Evolutionary conservation across 768 basidiomycete genomes (phyloP).

Genomic region (Pleurotus eryngii): DNA sequence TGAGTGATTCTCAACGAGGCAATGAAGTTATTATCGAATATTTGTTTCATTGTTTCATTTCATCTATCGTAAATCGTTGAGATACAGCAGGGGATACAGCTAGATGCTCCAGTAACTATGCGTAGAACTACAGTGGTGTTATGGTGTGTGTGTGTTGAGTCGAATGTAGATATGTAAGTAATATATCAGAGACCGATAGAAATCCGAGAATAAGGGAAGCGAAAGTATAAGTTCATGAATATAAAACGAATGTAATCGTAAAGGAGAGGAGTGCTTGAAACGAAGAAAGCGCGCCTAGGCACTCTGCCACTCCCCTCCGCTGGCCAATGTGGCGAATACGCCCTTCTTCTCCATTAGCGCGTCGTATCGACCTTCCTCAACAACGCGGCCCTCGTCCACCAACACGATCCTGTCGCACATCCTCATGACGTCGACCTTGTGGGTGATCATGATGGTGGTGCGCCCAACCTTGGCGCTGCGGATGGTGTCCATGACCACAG

Average conservation of each 20-base stretch:
- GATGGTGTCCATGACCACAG: constrained; percentile 77
- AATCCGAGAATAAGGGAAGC: constrained; percentile 4
- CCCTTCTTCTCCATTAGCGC: constrained; percentile 64
- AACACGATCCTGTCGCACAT: constrained; percentile 90
- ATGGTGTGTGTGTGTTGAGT: not conserved
- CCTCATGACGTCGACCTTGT: constrained; percentile 86
- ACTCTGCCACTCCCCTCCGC: constrained; percentile 61
- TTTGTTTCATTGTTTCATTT: constrained; percentile 5
- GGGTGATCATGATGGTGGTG: constrained; percentile 91
- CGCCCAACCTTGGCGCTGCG: constrained; percentile 57
- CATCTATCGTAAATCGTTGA: not conserved
- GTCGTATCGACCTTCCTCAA: constrained; percentile 76
- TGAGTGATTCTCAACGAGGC: no score
- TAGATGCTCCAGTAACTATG: not conserved
- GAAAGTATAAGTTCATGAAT: not conserved
- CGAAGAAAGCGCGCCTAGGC: constrained; percentile 1
- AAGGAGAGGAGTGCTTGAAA: constrained; percentile 9
- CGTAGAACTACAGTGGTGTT: constrained; percentile 6
- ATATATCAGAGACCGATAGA: not conserved
- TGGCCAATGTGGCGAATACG: constrained; percentile 73
- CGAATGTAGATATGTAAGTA: not conserved
- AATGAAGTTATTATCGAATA: not conserved
- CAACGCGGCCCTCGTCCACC: constrained; percentile 71
- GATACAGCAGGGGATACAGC: not conserved
- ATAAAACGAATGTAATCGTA: not conserved